Evolutionary conservation across 2,329 filamentous ascomycete genomes (phyloP).

Genomic region (Delphinella strobiligena): DNA sequence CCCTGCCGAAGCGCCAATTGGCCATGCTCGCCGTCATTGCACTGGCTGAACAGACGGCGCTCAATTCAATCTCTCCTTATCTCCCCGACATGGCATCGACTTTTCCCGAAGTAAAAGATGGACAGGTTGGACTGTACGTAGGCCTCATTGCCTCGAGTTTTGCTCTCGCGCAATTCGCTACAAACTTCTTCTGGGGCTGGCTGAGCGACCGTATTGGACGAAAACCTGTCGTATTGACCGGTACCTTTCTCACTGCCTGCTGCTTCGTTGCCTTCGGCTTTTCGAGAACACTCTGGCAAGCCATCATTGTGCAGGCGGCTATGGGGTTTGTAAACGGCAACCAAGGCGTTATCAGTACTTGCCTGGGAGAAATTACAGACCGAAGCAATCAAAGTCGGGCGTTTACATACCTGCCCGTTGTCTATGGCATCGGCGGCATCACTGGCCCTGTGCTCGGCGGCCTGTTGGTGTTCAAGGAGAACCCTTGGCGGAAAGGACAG

Average conservation of each 20-base stretch:
- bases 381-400: conserved; percentile 86
- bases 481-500: conserved; percentile 40
- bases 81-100: conserved; percentile 81
- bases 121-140: conserved; percentile 72
- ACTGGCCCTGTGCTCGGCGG: conserved; percentile 88
- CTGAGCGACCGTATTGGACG: conserved; percentile 66
- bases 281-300: conserved; percentile 69
- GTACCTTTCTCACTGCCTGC: conserved; percentile 67
- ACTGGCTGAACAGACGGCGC: conserved; percentile 84
- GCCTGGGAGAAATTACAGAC: conserved; percentile 88
- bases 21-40: conserved; percentile 77
- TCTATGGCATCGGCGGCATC: conserved; percentile 92
- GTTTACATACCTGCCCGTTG: conserved; percentile 86
- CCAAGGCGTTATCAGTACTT: conserved; percentile 85
- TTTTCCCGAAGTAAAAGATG: conserved; percentile 66
- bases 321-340: conserved; percentile 96
- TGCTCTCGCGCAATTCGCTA: conserved; percentile 80
- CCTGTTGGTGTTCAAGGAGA: conserved; percentile 55
- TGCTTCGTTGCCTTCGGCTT: conserved; percentile 86
- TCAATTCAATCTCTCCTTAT: conserved; percentile 94
- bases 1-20: conserved; percentile 73
- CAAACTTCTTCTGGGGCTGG: conserved; percentile 87
- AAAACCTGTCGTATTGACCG: conserved; percentile 70
- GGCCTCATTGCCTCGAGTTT: conserved; percentile 84
- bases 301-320: conserved; percentile 70